Evolutionary conservation across 208 protist species (phyloP), one percentile per base, ranked within the genome.

Genomic region (Acanthamoeba royreba): DNA sequence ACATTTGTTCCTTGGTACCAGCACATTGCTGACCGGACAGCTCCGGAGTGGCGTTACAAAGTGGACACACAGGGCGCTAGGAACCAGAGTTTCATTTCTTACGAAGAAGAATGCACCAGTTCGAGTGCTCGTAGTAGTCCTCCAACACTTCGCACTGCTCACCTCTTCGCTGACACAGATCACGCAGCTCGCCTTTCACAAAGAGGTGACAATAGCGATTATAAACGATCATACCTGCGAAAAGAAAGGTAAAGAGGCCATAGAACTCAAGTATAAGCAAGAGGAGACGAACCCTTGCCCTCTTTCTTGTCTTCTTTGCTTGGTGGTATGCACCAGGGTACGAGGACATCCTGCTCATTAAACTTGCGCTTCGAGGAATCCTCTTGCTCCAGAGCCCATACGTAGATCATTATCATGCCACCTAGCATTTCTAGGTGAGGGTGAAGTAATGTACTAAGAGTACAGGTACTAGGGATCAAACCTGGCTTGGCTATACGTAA

Each of bases 171-270:
- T 28, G 4, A 33, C 63, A 46, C 42, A 93, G 42, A 8, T 55
- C 61, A 22, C 45, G 42, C 53, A 95, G 69, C 92, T 95, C 93
- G 38, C 92, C 92, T 22, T 93, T 13, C 53, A 43, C 22, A 42
- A 95, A 95, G n/a, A 95, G 92, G 92, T 95, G 93, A 42, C 91
- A 95, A 77, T 95, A 95, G n/a, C 93, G 55, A 31, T 55, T 94
- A 86, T 88, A 52, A 2, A 88, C 81, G 13, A 79, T 31, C 45
- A 92, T 92, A 0, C 42, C 46, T 72, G 87, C n/a, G 2, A 7
- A 92, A 1, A 38, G 46, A 19, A 58, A 5, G 38, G 19, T 45
- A 1, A 19, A 17, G 22, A 79, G 8, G 13, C 22, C 11, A 13
- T n/a, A 17, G 11, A 33, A 0, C 15, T 42, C 22, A 9, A 38